phyloP scores from a whole-genome alignment of 2,329 filamentous ascomycete genomes.

The Fusarium sp. region DNA sequence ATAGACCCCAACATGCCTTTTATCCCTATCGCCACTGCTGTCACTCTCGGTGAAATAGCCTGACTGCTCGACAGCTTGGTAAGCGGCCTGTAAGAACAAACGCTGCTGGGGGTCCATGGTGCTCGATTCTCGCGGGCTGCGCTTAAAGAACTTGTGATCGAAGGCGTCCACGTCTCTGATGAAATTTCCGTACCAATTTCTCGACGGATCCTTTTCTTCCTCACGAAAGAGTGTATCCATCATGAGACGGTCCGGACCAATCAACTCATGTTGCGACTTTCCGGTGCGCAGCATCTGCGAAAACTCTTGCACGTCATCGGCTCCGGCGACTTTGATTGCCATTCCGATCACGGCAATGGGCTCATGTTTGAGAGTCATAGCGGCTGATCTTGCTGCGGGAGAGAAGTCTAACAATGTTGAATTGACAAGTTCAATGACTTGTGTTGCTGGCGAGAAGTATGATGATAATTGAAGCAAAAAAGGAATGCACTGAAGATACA shows the following conservation, averaged over 20 bases:
- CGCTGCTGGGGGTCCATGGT: background rate
- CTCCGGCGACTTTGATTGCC: background rate
- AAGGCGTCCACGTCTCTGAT: slow-evolving; percentile 31
- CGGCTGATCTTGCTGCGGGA: too few species aligned
- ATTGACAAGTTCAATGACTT: background rate
- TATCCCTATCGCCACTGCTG: background rate
- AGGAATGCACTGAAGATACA: too few species aligned
- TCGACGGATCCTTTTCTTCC: background rate
- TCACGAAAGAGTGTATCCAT: background rate
- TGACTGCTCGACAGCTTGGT: background rate
- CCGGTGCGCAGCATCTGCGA: background rate
- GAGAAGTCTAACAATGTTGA: background rate
- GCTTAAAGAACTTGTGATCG: slow-evolving; percentile 42
- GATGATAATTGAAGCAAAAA: too few species aligned
- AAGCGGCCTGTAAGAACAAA: background rate
- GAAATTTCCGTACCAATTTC: background rate
- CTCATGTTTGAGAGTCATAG: background rate
- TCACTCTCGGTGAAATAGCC: background rate
- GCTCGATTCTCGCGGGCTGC: background rate
- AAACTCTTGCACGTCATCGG: background rate
- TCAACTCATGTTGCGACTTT: background rate
- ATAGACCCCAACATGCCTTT: background rate
- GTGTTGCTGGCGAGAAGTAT: too few species aligned
- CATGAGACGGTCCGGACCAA: background rate
- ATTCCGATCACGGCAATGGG: background rate